A percentile compares a stretch with the other conserved stretches of the same genome.
phyloP scores from a whole-genome alignment of 345 rosid species.

The Heritiera fomes region DNA sequence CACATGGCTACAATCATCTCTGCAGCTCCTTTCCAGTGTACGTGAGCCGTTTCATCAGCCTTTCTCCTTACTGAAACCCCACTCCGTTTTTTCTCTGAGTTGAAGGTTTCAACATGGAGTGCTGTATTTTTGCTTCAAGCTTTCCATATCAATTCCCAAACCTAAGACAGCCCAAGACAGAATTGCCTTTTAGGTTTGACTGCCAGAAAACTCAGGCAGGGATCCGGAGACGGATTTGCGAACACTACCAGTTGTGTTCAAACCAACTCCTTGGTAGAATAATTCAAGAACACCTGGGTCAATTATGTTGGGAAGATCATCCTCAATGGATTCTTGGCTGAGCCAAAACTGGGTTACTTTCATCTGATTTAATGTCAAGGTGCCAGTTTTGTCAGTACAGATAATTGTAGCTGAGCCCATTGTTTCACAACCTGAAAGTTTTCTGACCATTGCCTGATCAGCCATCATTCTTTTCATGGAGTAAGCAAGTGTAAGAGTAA shows the following conservation, averaged over 20 bases:
- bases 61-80: conserved; percentile 45
- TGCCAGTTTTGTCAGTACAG: conserved; percentile 76
- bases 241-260: conserved; percentile 57
- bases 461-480: conserved; percentile 76
- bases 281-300: conserved; percentile 33
- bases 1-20: conserved; percentile 63
- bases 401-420: conserved; percentile 74
- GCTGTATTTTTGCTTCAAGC: conserved; percentile 35
- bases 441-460: conserved; percentile 74
- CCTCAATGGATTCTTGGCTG: conserved; percentile 47
- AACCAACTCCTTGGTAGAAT: conserved; percentile 51
- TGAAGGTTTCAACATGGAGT: conserved; percentile 57
- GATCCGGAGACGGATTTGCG: conserved; percentile 37
- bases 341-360: conserved; percentile 61
- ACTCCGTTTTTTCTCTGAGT: conserved; percentile 61
- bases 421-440: conserved; percentile 69
- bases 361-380: conserved; percentile 68
- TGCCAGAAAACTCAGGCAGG: conserved; percentile 53
- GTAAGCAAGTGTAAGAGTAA: conserved; percentile 72
- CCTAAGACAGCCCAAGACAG: conserved; percentile 61
- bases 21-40: conserved; percentile 78
- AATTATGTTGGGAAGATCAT: conserved; percentile 35
- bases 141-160: conserved; percentile 52
- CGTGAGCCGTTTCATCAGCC: conserved; percentile 41
- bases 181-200: conserved; percentile 75